phyloP scores from a whole-genome alignment of 108 stramenopile genomes.

The Pseudonitzschia multiseries region DNA sequence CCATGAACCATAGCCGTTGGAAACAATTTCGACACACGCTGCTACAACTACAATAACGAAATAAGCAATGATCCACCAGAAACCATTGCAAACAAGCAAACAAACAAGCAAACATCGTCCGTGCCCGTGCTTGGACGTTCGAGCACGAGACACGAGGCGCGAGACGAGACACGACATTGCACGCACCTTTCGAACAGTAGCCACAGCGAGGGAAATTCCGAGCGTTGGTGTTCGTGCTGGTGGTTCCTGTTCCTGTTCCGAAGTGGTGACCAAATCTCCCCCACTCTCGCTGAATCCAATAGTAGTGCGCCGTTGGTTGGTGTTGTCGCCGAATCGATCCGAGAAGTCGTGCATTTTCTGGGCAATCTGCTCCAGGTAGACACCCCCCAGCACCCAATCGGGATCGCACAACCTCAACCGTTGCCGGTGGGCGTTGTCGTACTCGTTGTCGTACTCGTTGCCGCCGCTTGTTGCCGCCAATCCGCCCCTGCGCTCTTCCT shows the following conservation, averaged over 20 bases:
- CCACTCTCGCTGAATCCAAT: neutral
- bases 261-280: neutral
- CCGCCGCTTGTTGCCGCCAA: neutral
- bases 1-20: no score
- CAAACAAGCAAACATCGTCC: no score
- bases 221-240: no score
- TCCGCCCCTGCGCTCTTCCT: slow-evolving; percentile 8
- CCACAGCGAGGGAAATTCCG: slow-evolving; percentile 39
- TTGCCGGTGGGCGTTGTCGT: neutral
- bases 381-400: slow-evolving; percentile 60
- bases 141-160: no score
- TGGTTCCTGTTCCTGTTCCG: neutral
- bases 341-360: slow-evolving; percentile 41
- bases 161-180: neutral
- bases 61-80: no score
- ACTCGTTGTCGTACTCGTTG: neutral
- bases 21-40: no score
- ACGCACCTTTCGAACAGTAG: slow-evolving; percentile 53
- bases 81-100: no score
- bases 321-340: slow-evolving; percentile 5
- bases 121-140: no score
- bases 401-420: slow-evolving; percentile 52
- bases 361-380: slow-evolving; percentile 49
- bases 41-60: no score
- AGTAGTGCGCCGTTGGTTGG: neutral